These are phyloP conservation scores for Spiromastix sp. DNA, from an alignment of 2,329 filamentous ascomycete genomes.

Conservation along the genomic window DNA sequence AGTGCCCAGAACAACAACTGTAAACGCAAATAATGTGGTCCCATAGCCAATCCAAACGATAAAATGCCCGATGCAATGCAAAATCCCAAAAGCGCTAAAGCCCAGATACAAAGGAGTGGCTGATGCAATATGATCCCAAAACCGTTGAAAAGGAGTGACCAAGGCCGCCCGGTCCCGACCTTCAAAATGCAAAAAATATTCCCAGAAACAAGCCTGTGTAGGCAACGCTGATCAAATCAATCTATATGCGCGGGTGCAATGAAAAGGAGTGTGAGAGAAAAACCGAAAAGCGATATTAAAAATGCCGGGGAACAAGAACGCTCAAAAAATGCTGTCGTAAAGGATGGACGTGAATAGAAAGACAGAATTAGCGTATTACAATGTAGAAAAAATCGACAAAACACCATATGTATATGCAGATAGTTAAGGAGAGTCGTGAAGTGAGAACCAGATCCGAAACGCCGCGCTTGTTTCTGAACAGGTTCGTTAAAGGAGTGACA, in stretches of 20 bases:
- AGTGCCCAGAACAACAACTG: too few relatives aligned
- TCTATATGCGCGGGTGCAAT: too few relatives aligned
- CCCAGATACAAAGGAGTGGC: constrained; percentile 11
- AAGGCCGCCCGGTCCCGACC: constrained; percentile 3
- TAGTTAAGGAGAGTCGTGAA: constrained; percentile 12
- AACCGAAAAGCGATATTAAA: too few relatives aligned
- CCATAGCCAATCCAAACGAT: too few relatives aligned
- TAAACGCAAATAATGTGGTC: too few relatives aligned
- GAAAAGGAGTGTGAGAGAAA: too few relatives aligned
- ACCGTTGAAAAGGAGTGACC: constrained; percentile 9
- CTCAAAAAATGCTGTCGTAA: background rate
- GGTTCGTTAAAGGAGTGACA: constrained; percentile 22
- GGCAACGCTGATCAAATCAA: constrained; percentile 6
- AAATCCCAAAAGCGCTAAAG: too few relatives aligned
- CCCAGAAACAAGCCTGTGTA: constrained; percentile 12
- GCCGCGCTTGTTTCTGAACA: constrained; percentile 15
- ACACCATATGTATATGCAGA: background rate
- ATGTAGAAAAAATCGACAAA: constrained; percentile 1
- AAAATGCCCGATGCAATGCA: too few relatives aligned
- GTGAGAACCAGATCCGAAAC: constrained; percentile 6
- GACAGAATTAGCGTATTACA: background rate
- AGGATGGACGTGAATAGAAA: constrained; percentile 2
- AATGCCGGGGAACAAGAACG: too few relatives aligned
- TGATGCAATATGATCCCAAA: too few relatives aligned
- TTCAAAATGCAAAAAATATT: constrained; percentile 4